phyloP scores from a whole-genome alignment of 2,329 filamentous ascomycete species.

The Xylaria sp. region DNA sequence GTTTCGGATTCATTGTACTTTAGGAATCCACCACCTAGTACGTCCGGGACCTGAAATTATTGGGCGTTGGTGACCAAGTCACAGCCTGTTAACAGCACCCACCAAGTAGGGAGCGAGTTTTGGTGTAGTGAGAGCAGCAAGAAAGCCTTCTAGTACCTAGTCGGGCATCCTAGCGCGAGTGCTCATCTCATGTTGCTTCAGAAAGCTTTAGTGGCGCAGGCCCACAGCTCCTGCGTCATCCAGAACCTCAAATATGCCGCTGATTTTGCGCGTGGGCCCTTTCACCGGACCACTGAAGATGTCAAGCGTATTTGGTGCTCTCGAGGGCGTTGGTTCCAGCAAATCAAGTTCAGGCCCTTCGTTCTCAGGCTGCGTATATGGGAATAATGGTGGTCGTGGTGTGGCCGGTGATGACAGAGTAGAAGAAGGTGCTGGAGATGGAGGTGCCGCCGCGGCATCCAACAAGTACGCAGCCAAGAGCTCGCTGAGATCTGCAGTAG shows the following conservation, averaged over 20 bases:
- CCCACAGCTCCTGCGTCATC: conserved; percentile 27
- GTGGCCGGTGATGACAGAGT: conserved; percentile 35
- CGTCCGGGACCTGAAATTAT: background rate
- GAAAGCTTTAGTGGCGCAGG: conserved; percentile 11
- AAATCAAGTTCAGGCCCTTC: conserved; percentile 39
- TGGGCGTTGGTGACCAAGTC: background rate
- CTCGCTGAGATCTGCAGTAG: conserved; percentile 38
- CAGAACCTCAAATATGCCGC: conserved; percentile 46
- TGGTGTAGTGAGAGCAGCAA: background rate
- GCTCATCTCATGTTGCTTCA: background rate
- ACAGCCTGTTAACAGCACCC: background rate
- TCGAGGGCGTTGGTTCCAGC: conserved; percentile 40
- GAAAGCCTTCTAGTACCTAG: background rate
- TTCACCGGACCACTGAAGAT: conserved; percentile 38
- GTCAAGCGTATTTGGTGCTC: conserved; percentile 19
- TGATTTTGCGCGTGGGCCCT: conserved; percentile 41
- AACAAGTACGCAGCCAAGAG: conserved; percentile 42
- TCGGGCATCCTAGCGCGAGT: background rate
- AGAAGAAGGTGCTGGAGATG: conserved; percentile 31
- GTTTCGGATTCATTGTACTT: conserved; percentile 10
- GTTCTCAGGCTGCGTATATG: conserved; percentile 22
- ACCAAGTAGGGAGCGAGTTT: background rate
- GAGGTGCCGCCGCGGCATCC: conserved; percentile 26
- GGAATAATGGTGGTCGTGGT: conserved; percentile 35
- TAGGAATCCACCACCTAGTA: background rate